These are phyloP conservation scores for Ophiostoma novo-ulmi DNA, from an alignment of 2,329 filamentous ascomycete species.

Conservation along the genomic window DNA sequence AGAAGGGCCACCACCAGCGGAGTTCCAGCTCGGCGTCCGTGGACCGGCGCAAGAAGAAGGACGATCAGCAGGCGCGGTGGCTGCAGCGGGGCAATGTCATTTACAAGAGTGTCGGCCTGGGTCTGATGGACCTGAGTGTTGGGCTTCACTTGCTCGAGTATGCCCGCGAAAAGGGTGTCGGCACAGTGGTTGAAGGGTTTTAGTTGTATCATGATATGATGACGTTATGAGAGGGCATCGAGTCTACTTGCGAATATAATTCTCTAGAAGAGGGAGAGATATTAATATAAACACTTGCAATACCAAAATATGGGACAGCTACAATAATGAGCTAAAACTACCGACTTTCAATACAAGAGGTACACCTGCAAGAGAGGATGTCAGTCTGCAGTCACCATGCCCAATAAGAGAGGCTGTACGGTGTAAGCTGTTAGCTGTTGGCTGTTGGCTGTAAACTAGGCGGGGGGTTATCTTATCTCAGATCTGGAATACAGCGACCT, in stretches of 20 bases:
- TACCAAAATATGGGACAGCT: no score
- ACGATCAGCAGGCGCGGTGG: conserved; percentile 51
- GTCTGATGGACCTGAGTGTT: conserved; percentile 61
- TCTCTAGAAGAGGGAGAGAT: no score
- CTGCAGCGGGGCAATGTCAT: conserved; percentile 59
- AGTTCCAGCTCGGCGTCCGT: conserved; percentile 33
- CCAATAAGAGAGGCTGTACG: not conserved
- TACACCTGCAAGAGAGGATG: not conserved
- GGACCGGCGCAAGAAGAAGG: conserved; percentile 34
- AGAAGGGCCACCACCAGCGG: conserved; percentile 30
- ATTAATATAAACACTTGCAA: no score
- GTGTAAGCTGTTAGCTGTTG: not conserved
- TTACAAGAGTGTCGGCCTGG: conserved; percentile 63
- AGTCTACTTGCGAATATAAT: no score
- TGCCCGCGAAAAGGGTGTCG: conserved; percentile 51
- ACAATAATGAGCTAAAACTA: not conserved
- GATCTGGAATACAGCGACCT: not conserved
- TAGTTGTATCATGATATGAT: conserved; percentile 30
- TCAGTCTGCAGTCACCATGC: not conserved
- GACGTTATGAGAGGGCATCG: no score
- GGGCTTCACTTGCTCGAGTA: conserved; percentile 54
- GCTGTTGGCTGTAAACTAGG: not conserved
- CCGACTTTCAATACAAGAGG: not conserved
- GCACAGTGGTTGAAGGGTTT: conserved; percentile 50
- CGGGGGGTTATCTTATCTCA: not conserved